phyloP scores from a whole-genome alignment of 2,329 filamentous ascomycete species.

The Penicillium verrucosum region DNA sequence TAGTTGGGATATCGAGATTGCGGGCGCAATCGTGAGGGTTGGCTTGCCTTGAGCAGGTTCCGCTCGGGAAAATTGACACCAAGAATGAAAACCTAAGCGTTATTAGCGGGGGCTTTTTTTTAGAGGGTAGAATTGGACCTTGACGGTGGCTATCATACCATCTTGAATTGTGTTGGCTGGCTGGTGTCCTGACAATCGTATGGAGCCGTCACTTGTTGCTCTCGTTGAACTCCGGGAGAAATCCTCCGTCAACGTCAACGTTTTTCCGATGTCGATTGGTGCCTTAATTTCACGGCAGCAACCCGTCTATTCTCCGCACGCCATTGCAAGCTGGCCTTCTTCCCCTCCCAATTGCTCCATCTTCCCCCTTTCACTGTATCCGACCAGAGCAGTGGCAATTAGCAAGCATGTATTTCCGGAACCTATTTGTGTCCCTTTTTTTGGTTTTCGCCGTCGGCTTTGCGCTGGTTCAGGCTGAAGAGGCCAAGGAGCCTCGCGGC shows the following conservation, averaged over 20 bases:
- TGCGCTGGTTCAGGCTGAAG: constrained; percentile 66
- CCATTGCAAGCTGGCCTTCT: constrained; percentile 39
- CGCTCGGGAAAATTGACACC: constrained; percentile 81
- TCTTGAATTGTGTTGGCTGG: constrained; percentile 22
- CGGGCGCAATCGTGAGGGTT: constrained; percentile 2
- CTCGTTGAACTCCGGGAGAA: constrained; percentile 30
- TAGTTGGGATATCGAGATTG: constrained; percentile 9
- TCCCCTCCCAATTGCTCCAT: constrained; percentile 12
- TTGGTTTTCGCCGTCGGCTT: constrained; percentile 71
- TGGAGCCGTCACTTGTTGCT: constrained; percentile 11
- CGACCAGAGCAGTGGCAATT: constrained; percentile 20
- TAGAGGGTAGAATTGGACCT: neutral
- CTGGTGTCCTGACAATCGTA: constrained; percentile 10
- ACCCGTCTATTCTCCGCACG: constrained; percentile 20
- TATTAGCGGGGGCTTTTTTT: constrained; percentile 11
- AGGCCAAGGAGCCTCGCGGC: constrained; percentile 61
- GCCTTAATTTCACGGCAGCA: neutral
- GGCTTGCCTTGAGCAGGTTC: constrained; percentile 74
- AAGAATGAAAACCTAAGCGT: constrained; percentile 73
- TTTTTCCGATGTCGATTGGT: constrained; percentile 28
- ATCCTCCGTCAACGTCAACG: constrained; percentile 29
- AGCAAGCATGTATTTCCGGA: constrained; percentile 36
- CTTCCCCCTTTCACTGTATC: constrained; percentile 17
- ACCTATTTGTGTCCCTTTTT: constrained; percentile 61
- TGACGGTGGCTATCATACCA: constrained; percentile 24